These are phyloP conservation scores for Musa troglodytarum DNA, from an alignment of 176 grass and related monocot genomes.

Conservation along the genomic window DNA sequence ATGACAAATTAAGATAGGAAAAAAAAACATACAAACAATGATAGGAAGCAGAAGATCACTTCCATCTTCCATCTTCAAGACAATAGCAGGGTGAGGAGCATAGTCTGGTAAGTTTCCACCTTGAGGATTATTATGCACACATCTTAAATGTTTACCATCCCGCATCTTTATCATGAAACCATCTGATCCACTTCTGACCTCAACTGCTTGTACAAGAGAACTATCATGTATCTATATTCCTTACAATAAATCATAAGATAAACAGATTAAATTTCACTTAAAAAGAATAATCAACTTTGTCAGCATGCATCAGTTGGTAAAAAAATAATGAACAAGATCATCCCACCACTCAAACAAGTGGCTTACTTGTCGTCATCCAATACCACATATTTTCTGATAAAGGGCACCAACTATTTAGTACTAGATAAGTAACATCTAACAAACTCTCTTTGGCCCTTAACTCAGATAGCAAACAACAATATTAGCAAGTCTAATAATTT, in stretches of 20 bases:
- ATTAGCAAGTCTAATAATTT: not conserved
- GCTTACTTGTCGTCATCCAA: not conserved
- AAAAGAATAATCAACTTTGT: not conserved
- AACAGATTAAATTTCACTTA: not conserved
- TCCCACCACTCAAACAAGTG: not conserved
- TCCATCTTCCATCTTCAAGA: conserved; percentile 93
- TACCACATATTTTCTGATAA: not conserved
- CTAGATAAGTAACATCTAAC: not conserved
- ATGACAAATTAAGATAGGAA: not conserved
- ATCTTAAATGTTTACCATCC: conserved; percentile 60
- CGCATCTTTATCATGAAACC: conserved; percentile 94
- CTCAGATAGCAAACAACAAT: not conserved
- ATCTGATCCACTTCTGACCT: conserved; percentile 74
- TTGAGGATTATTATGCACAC: conserved; percentile 67
- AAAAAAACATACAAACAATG: conserved; percentile 72
- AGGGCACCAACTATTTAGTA: not conserved
- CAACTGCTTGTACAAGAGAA: conserved; percentile 34
- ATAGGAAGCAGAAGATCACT: conserved; percentile 84
- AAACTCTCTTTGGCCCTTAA: not conserved
- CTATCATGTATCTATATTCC: conserved; percentile 5
- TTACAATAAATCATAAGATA: not conserved
- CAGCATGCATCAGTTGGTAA: not conserved
- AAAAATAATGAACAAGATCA: not conserved
- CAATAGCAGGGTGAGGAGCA: conserved; percentile 76
- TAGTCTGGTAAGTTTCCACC: conserved; percentile 69